Base-by-base conservation (phyloP, 441 rosid species). In the Adansonia grandidieri region DNA sequence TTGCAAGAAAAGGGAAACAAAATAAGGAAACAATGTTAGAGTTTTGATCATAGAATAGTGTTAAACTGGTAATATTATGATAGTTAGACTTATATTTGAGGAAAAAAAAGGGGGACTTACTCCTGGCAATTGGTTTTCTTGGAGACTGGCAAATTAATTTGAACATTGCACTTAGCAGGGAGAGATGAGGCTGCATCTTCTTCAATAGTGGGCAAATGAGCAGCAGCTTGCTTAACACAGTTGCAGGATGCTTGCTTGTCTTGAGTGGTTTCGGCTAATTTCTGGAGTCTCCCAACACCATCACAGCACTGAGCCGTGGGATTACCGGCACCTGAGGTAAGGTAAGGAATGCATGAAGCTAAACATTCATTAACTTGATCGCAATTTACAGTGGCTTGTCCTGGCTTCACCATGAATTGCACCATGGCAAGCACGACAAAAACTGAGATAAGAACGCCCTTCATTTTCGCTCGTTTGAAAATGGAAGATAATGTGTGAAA, bases 171-270 rank as follows among this genome's bases (percentile, higher is more conserved):
- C 67, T 80, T 79, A 8, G 61, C 54, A 19, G 88, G 84, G 42
- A 86, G 88, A 48, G 84, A 65, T 0, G 86, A 22, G 40, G 84
- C 89, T 0, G 82, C 83, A 54, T 28, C 82, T 5, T 66, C 77
- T 10, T 81, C 80, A 4, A 87, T 73, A 20, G 71, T 75, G 0
- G 78, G 80, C 13, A 73, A 15, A 15, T 9, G 22, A 9, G 73
- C 64, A 0, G 85, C 85, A 4, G 88, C 85, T 0, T 80, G 51
- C 74, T 87, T 80, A 7, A 79, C 17, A 74, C 87, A 80, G 19
- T 64, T 47, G 60, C 85, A 84, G 2, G 87, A 85, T 9, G 78
- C 83, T 48, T 78, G 61, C 58, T 82, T 61, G 6, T 86, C 84
- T 0, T 50, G 80, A 11, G 77, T 75, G 24, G 85, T 78, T 5